Percentiles rank a stretch among this genome's conserved stretches.
phyloP scores from a whole-genome alignment of 306 rosid genomes.

The Quercus agrifolia region DNA sequence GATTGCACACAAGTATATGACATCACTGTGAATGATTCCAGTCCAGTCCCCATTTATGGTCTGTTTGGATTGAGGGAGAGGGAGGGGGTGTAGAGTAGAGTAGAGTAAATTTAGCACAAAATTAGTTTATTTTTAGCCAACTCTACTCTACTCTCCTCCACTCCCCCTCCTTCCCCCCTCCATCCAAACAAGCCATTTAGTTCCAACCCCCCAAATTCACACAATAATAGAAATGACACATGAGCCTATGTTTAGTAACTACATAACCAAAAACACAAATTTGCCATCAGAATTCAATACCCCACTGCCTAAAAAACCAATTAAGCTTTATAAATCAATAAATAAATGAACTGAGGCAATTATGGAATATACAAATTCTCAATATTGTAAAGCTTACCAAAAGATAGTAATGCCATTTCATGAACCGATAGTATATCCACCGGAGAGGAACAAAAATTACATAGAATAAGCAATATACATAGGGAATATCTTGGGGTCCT shows the following conservation, averaged over 20 bases:
- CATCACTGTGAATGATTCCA: background rate
- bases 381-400: constrained; percentile 52
- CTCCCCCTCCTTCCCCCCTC: no score
- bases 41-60: background rate
- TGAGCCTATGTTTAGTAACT: background rate
- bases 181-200: background rate
- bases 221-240: background rate
- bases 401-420: constrained; percentile 97
- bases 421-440: constrained; percentile 92
- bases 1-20: background rate
- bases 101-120: no score
- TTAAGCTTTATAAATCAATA: background rate
- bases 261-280: background rate
- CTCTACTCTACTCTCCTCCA: no score
- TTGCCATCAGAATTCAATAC: background rate
- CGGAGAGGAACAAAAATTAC: constrained; percentile 89
- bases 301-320: background rate
- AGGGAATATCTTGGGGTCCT: constrained; percentile 89
- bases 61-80: no score
- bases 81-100: no score
- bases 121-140: no score
- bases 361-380: background rate
- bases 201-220: background rate
- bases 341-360: background rate
- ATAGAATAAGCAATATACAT: constrained; percentile 79